phyloP scores from a whole-genome alignment of 441 rosid genomes.

The Gossypium davidsonii region DNA sequence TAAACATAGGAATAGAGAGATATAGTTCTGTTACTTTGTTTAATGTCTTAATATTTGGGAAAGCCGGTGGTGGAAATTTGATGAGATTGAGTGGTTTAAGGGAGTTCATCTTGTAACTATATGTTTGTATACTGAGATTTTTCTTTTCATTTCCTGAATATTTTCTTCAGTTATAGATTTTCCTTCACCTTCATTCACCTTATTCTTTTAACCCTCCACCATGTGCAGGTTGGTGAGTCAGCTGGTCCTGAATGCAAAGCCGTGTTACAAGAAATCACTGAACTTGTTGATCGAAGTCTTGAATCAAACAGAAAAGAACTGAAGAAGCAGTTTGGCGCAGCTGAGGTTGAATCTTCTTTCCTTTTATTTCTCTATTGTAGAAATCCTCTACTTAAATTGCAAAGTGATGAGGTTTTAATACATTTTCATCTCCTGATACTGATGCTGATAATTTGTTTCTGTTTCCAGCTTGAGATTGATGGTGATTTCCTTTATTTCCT shows the following conservation, averaged over 20 bases:
- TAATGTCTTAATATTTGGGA: not conserved
- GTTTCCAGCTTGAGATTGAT: slow-evolving; percentile 71
- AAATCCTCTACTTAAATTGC: not conserved
- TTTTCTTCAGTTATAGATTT: slow-evolving; percentile 3
- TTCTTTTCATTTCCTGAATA: not conserved
- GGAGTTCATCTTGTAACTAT: not conserved
- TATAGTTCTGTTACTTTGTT: not conserved
- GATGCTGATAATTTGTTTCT: slow-evolving; percentile 17
- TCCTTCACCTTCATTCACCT: not conserved
- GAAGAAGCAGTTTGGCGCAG: slow-evolving; percentile 62
- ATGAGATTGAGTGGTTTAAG: not conserved
- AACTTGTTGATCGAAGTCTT: slow-evolving; percentile 59
- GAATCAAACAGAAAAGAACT: slow-evolving; percentile 50
- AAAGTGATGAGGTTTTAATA: not conserved
- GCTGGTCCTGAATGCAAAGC: slow-evolving; percentile 90
- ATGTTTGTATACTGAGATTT: not conserved
- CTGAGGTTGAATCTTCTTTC: slow-evolving; percentile 50
- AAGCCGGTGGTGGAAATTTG: not conserved
- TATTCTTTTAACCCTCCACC: slow-evolving; percentile 6
- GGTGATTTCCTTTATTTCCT: slow-evolving; percentile 85
- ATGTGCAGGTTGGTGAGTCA: slow-evolving; percentile 68
- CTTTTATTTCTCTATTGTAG: not conserved
- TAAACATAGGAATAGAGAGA: not conserved
- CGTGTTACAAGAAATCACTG: slow-evolving; percentile 62
- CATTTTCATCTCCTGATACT: not conserved